phyloP scores from a whole-genome alignment of 192 early-diverging fungal genomes.

The Kickxella alabastrina region DNA sequence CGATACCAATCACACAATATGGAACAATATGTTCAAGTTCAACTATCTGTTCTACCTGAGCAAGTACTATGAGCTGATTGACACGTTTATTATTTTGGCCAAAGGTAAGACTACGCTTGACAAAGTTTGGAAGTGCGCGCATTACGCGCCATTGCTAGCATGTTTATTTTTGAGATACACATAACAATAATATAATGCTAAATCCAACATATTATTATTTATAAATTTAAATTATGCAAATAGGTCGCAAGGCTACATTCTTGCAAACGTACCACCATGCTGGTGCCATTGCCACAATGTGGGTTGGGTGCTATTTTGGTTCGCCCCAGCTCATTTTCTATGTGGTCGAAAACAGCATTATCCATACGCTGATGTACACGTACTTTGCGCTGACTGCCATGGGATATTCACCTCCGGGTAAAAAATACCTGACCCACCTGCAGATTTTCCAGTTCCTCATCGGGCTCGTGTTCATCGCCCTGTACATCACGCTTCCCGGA shows the following conservation, averaged over 20 bases:
- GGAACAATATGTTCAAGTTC: conserved; percentile 76
- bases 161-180: not conserved
- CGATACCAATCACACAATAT: conserved; percentile 63
- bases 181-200: too few relatives aligned
- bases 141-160: too few relatives aligned
- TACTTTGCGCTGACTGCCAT: conserved; percentile 76
- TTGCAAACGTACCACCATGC: conserved; percentile 89
- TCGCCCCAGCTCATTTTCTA: conserved; percentile 80
- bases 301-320: conserved; percentile 75
- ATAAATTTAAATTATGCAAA: not conserved
- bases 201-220: too few relatives aligned
- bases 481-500: conserved; percentile 63
- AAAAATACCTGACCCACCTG: conserved; percentile 76
- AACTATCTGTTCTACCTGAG: conserved; percentile 85
- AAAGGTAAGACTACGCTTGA: too few relatives aligned
- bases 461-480: conserved; percentile 61
- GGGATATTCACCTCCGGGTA: conserved; percentile 72
- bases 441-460: conserved; percentile 86
- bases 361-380: conserved; percentile 84
- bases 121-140: too few relatives aligned
- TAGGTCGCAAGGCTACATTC: conserved; percentile 66
- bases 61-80: conserved; percentile 86
- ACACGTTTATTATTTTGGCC: conserved; percentile 79
- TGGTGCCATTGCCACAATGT: conserved; percentile 87
- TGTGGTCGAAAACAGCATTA: conserved; percentile 74